Percentiles rank a stretch among this genome's conserved stretches.
phyloP scores from a whole-genome alignment of 768 basidiomycete species.

The Trametes villosa region DNA sequence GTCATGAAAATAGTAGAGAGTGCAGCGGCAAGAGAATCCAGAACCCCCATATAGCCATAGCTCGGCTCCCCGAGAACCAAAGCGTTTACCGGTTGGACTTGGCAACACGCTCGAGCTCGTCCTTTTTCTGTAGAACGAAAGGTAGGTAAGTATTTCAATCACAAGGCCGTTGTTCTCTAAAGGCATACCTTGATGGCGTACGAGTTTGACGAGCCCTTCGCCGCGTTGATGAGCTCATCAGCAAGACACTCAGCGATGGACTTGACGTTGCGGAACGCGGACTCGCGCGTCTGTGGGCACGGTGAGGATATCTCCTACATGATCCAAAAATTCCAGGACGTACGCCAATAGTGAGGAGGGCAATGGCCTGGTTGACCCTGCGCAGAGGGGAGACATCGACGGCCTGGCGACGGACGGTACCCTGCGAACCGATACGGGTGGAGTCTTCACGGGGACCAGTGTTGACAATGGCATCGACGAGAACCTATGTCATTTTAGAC shows the following conservation, averaged over 20 bases:
- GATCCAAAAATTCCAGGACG: slow-evolving; percentile 36
- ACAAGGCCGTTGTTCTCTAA: neutral
- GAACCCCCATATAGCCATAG: slow-evolving; percentile 33
- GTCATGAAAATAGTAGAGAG: slow-evolving; percentile 31
- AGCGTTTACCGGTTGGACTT: slow-evolving; percentile 96
- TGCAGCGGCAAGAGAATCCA: slow-evolving; percentile 26
- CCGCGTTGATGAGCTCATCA: slow-evolving; percentile 99
- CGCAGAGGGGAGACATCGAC: slow-evolving; percentile 99
- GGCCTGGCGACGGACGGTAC: slow-evolving; percentile 98
- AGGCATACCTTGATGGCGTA: slow-evolving; percentile 95
- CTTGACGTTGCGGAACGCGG: slow-evolving; percentile 99
- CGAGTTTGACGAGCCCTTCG: slow-evolving; percentile 99
- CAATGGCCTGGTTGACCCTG: slow-evolving; percentile 95
- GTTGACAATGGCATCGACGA: slow-evolving; percentile 99
- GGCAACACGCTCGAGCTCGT: slow-evolving; percentile 99
- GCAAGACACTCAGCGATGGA: slow-evolving; percentile 98
- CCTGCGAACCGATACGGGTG: slow-evolving; percentile 99
- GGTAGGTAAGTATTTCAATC: slow-evolving; percentile 8
- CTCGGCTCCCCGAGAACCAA: slow-evolving; percentile 22
- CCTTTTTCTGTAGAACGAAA: slow-evolving; percentile 77
- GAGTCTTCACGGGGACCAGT: slow-evolving; percentile 99
- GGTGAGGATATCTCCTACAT: neutral
- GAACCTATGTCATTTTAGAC: slow-evolving; percentile 54
- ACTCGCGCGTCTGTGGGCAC: slow-evolving; percentile 88
- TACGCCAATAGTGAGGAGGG: slow-evolving; percentile 95